phyloP scores from a whole-genome alignment of 2,329 filamentous ascomycete species.

The Colletotrichum agaves region DNA sequence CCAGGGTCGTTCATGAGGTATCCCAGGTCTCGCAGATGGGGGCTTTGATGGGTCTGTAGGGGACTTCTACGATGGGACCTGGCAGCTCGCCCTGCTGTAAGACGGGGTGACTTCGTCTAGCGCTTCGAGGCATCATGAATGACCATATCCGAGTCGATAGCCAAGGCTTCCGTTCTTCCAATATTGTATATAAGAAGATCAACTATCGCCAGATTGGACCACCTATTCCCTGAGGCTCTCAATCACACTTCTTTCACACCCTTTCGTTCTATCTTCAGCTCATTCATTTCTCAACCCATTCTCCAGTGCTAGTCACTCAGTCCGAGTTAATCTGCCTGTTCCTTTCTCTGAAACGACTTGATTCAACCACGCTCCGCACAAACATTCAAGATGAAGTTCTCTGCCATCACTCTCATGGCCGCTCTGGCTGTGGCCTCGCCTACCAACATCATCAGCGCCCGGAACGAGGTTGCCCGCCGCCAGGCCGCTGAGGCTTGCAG shows the following conservation, averaged over 20 bases:
- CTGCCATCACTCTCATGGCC: conserved; percentile 30
- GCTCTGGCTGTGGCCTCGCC: conserved; percentile 34
- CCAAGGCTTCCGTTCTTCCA: not conserved
- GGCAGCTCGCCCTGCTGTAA: not conserved
- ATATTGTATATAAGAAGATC: conserved; percentile 15
- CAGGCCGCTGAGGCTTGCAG: conserved; percentile 40
- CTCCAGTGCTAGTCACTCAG: conserved; percentile 26
- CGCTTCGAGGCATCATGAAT: not conserved
- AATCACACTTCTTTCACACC: not conserved
- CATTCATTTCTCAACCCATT: not conserved
- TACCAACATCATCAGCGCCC: conserved; percentile 28
- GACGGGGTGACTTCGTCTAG: not conserved
- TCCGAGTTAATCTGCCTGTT: not conserved
- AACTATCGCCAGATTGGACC: not conserved
- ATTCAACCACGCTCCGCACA: conserved; percentile 29
- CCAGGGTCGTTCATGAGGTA: not conserved
- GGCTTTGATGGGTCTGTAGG: not conserved
- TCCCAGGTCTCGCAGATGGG: conserved; percentile 1
- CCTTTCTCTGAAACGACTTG: not conserved
- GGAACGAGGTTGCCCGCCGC: conserved; percentile 32
- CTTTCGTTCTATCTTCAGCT: conserved; percentile 17
- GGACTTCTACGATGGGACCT: not conserved
- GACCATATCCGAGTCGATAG: not conserved
- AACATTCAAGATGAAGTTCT: conserved; percentile 35
- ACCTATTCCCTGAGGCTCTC: not conserved